A percentile compares a stretch with the other conserved stretches of the same genome.
Conservation (phyloP, 345 rosid genomes). For the Acer negundo region DNA sequence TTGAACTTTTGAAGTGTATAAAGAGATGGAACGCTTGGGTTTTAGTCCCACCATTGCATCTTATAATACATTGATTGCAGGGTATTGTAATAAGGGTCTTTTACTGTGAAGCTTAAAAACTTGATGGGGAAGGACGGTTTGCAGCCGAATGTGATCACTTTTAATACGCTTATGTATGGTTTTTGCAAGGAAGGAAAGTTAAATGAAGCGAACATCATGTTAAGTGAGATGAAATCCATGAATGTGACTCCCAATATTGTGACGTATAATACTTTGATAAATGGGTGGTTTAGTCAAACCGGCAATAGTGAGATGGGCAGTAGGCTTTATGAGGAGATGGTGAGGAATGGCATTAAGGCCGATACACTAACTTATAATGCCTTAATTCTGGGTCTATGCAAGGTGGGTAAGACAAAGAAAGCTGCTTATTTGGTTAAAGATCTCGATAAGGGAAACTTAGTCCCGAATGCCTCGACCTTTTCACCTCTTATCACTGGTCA, state of each 20-base stretch:
- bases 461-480: conserved; percentile 77
- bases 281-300: conserved; percentile 60
- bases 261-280: conserved; percentile 77
- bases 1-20: conserved; percentile 54
- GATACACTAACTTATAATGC: conserved; percentile 80
- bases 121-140: conserved; percentile 49
- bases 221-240: conserved; percentile 61
- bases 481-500: conserved; percentile 80
- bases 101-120: conserved; percentile 66
- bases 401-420: conserved; percentile 86
- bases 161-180: conserved; percentile 64
- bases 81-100: conserved; percentile 65
- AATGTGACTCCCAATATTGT: conserved; percentile 59
- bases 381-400: conserved; percentile 75
- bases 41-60: conserved; percentile 51
- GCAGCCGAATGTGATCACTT: conserved; percentile 67
- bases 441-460: conserved; percentile 66
- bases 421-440: conserved; percentile 77
- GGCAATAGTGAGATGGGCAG: conserved; percentile 57
- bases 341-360: conserved; percentile 45
- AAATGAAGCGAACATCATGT: conserved; percentile 59
- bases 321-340: conserved; percentile 58
- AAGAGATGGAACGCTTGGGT: conserved; percentile 55
- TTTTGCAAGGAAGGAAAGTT: conserved; percentile 60
- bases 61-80: conserved; percentile 73